phyloP scores from a whole-genome alignment of 2,329 filamentous ascomycete species.

The Exutisphaerella laricina region DNA sequence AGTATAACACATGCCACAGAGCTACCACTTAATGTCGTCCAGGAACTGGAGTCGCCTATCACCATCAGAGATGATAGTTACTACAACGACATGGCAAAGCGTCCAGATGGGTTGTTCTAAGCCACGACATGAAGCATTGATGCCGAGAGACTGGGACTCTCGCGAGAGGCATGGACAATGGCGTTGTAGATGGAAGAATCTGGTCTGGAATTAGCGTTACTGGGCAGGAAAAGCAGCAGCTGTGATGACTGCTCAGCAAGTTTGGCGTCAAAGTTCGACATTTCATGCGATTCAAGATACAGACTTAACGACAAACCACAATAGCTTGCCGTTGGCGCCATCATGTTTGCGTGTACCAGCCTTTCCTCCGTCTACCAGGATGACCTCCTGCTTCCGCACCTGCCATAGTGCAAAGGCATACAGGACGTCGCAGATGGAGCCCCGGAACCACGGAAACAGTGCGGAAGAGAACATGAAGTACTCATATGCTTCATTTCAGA shows the following conservation, averaged over 20 bases:
- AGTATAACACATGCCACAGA: no score
- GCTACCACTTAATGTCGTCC: background rate
- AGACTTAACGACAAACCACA: background rate
- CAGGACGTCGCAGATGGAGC: no score
- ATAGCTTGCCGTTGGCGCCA: background rate
- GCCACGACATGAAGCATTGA: background rate
- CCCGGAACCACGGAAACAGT: no score
- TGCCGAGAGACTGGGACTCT: background rate
- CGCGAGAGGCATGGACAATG: background rate
- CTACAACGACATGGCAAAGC: background rate
- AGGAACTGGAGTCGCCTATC: slow-evolving; percentile 2
- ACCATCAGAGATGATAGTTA: background rate
- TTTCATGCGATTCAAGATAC: background rate
- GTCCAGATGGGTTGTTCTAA: background rate
- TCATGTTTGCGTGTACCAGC: background rate
- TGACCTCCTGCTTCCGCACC: no score
- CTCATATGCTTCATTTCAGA: no score
- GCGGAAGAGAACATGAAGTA: no score
- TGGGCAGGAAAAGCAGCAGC: background rate
- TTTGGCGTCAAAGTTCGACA: background rate
- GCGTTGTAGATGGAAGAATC: background rate
- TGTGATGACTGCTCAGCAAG: background rate
- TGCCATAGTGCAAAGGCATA: no score
- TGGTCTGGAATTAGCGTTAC: background rate
- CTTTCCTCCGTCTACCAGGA: no score